Base-by-base conservation (phyloP, 805 yeast species). In the Torulaspora microellipsoides region DNA sequence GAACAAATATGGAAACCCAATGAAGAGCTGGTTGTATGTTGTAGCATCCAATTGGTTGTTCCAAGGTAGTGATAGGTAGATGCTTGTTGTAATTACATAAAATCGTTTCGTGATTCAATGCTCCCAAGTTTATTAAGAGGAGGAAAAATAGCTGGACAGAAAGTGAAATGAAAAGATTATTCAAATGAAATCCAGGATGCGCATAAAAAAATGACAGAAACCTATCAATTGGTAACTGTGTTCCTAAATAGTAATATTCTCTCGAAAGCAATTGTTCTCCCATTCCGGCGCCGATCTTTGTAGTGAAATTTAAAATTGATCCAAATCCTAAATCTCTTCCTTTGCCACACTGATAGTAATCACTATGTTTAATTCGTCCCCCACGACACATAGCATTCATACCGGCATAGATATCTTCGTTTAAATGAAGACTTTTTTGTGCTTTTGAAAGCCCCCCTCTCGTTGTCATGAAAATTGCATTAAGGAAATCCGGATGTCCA, bases 281-380 rank as follows among this genome's bases (percentile, higher is more conserved):
- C 98, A 91, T 91, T 39, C 98, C 98, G 34, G 96, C 93, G 2
- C 98, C 98, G 60, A 91, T 90, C 67, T 91, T 91, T 2, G 96
- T 84, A 0, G 96, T 91, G 69, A 91, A 91, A 60, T 90, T 91
- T 53, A 91, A 71, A 52, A 91, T 89, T 0, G 96, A 86, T 1
- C 89, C 84, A 67, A 91, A 91, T 2, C 98, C 98, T 43, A 91
- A 69, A 69, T 91, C 98, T 63, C 98, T 75, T 0, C 98, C 98
- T 63, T 91, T 91, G 27, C 98, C 98, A 67, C 98, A 91, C 64
- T 91, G 98, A 66, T 81, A 89, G 65, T 84, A 91, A 59, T 91
- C 98, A 65, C 96, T 85, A 64, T 91, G 98, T 68, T 90, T 90
- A 48, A 90, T 90, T 53, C 91, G 74, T 1, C 97, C 98, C 34